These are phyloP conservation scores for Colletotrichum chrysophilum DNA, from an alignment of 2,329 filamentous ascomycete genomes.

Conservation along the genomic window DNA sequence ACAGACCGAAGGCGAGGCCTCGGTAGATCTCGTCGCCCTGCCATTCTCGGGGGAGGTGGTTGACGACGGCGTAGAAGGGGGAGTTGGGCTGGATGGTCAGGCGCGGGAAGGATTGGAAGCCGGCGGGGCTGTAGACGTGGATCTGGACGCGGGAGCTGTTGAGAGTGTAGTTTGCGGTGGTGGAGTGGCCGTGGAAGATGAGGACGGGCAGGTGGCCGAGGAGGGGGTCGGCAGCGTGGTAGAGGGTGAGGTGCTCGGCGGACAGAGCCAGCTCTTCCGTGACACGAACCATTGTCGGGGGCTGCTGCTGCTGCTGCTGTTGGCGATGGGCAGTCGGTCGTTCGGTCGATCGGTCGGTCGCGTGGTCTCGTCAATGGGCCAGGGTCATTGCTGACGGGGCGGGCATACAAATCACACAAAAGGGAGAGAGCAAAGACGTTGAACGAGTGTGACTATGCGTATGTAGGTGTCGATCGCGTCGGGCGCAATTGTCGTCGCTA, in stretches of 20 bases:
- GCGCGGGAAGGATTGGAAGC: slow-evolving; percentile 87
- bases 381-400: slow-evolving; percentile 27
- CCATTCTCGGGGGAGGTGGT: slow-evolving; percentile 87
- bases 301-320: slow-evolving; percentile 26
- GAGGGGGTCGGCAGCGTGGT: slow-evolving; percentile 85
- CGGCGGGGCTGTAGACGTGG: slow-evolving; percentile 88
- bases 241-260: slow-evolving; percentile 83
- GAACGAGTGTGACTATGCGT: slow-evolving; percentile 10
- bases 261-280: slow-evolving; percentile 80
- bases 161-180: slow-evolving; percentile 83
- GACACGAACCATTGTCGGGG: slow-evolving; percentile 78
- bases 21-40: slow-evolving; percentile 95
- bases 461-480: not conserved
- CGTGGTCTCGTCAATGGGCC: slow-evolving; percentile 27
- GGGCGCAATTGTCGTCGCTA: not conserved
- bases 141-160: slow-evolving; percentile 95
- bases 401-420: slow-evolving; percentile 3
- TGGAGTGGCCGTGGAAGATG: slow-evolving; percentile 91
- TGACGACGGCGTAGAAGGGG: slow-evolving; percentile 87
- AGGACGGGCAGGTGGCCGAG: slow-evolving; percentile 83
- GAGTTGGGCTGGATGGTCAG: slow-evolving; percentile 94
- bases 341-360: slow-evolving; percentile 18
- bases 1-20: slow-evolving; percentile 87
- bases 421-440: not conserved
- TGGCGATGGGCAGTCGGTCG: not conserved